phyloP scores from a whole-genome alignment of 2,329 filamentous ascomycete genomes.

The Claviceps digitariae region DNA sequence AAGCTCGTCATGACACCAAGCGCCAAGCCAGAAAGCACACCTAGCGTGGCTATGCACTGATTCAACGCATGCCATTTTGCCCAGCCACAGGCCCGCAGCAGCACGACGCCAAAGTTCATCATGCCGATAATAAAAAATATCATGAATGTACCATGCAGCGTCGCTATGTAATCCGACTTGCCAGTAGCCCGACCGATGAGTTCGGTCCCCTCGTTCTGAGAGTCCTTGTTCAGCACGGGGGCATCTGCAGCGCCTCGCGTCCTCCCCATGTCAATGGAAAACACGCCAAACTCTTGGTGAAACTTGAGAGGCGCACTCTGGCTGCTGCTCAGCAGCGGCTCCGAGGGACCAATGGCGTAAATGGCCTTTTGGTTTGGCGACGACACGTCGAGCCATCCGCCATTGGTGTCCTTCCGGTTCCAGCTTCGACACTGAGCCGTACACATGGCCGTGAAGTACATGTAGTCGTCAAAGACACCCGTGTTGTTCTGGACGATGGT shows the following conservation, averaged over 20 bases:
- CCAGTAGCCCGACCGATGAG: constrained; percentile 19
- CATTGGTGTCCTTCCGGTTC: constrained; percentile 18
- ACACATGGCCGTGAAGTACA: constrained; percentile 39
- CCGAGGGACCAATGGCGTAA: constrained; percentile 40
- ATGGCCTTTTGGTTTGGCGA: constrained; percentile 35
- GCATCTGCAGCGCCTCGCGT: constrained; percentile 32
- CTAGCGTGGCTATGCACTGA: constrained; percentile 34
- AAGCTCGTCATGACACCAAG: constrained; percentile 40
- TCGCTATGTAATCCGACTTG: constrained; percentile 24
- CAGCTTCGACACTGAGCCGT: constrained; percentile 36
- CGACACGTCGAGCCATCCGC: constrained; percentile 36
- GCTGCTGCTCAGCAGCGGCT: constrained; percentile 28
- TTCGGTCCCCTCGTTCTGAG: constrained; percentile 22
- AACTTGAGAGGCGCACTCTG: constrained; percentile 31
- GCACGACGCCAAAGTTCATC: constrained; percentile 40
- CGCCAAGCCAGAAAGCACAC: constrained; percentile 35
- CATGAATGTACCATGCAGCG: constrained; percentile 39
- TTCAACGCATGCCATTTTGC: constrained; percentile 41
- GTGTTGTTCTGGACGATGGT: constrained; percentile 30
- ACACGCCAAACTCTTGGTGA: constrained; percentile 40
- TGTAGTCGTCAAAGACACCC: constrained; percentile 30
- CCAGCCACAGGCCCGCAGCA: constrained; percentile 37
- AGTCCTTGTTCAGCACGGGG: constrained; percentile 23
- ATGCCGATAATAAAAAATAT: constrained; percentile 39
- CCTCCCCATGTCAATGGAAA: constrained; percentile 39